Conservation (phyloP, 2,329 filamentous ascomycete genomes). For the Nectriaceae sp. region DNA sequence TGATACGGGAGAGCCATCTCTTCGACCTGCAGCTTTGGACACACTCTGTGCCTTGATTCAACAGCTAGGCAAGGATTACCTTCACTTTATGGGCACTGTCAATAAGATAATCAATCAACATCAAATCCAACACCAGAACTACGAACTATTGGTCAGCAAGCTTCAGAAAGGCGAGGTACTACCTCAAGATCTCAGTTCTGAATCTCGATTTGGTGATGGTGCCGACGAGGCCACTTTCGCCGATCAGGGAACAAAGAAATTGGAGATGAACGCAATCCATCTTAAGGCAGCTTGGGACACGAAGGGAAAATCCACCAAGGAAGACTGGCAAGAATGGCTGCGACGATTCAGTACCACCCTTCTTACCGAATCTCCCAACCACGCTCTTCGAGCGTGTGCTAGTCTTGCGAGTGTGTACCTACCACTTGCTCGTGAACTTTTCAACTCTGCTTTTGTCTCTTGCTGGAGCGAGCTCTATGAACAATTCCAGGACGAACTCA, state of each 20-base stretch:
- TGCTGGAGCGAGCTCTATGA: conserved; percentile 99
- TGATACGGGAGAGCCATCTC: conserved; percentile 66
- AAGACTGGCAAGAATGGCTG: conserved; percentile 99
- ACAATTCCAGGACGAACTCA: conserved; percentile 94
- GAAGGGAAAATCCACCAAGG: conserved; percentile 92
- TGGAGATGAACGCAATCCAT: conserved; percentile 97
- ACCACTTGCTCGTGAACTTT: conserved; percentile 87
- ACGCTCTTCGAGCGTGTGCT: conserved; percentile 90
- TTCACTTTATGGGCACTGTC: conserved; percentile 91
- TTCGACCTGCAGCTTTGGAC: conserved; percentile 84
- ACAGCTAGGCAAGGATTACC: conserved; percentile 91
- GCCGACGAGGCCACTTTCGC: conserved; percentile 79
- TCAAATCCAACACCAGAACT: conserved; percentile 86
- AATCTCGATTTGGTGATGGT: conserved; percentile 76
- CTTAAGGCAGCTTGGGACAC: conserved; percentile 97
- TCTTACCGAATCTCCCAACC: conserved; percentile 92
- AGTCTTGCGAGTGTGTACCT: conserved; percentile 88
- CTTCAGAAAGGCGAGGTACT: conserved; percentile 91
- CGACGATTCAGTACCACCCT: conserved; percentile 94
- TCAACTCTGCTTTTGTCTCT: conserved; percentile 98
- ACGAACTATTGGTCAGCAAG: conserved; percentile 89
- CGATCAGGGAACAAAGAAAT: conserved; percentile 87
- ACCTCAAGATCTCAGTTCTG: conserved; percentile 91
- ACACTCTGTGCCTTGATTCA: conserved; percentile 94
- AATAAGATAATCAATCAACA: conserved; percentile 81